phyloP scores from a whole-genome alignment of 2,329 filamentous ascomycete species.

The Botrytis galanthina region DNA sequence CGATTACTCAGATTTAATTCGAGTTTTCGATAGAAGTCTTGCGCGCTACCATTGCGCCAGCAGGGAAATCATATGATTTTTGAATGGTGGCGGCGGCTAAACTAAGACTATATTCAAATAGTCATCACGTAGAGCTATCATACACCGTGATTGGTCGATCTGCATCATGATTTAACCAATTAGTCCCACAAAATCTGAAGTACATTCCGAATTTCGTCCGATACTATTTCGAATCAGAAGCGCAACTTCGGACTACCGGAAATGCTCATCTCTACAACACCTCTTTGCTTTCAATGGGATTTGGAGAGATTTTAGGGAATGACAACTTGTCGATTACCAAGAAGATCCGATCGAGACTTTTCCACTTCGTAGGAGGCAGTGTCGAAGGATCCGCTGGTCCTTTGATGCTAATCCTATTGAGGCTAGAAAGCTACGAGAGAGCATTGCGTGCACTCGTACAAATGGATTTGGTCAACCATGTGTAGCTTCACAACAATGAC shows the following conservation, averaged over 20 bases:
- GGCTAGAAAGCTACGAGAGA: not conserved
- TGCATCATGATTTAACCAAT: not conserved
- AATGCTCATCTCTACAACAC: not conserved
- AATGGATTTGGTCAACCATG: not conserved
- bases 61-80: conserved; percentile 1
- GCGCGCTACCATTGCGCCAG: conserved; percentile 21
- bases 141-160: not conserved
- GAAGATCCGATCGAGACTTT: not conserved
- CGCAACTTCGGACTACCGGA: not conserved
- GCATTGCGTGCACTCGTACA: not conserved
- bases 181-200: not conserved
- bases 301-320: not conserved
- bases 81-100: not conserved
- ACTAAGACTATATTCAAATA: fast-evolving
- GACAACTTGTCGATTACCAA: not conserved
- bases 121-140: fast-evolving
- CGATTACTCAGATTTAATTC: too few species aligned
- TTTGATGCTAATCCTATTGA: not conserved
- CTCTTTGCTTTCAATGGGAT: not conserved
- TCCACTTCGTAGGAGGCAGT: not conserved
- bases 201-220: not conserved
- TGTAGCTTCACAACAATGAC: not conserved
- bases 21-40: conserved; percentile 10
- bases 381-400: not conserved
- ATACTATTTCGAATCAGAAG: not conserved